Evolutionary conservation across 2,329 filamentous ascomycete genomes (phyloP), one percentile per base, ranked within the genome.

Genomic region (Immersiporthe knoxdaviesiana): DNA sequence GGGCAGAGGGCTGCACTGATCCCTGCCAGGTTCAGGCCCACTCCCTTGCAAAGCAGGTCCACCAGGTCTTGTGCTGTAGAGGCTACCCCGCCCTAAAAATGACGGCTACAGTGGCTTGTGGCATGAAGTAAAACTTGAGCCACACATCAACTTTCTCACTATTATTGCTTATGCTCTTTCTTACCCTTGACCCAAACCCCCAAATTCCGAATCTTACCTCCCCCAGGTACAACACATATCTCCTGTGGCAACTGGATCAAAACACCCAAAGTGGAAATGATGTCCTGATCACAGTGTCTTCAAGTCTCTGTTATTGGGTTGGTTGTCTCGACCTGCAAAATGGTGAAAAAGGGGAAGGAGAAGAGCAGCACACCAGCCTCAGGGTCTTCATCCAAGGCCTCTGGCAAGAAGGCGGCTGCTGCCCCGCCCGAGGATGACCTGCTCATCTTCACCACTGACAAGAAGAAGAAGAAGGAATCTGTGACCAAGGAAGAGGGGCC

Each of bases 391-490:
- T 66, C 68, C 1, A 70, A 69, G 21, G 21, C 63, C 11, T 56
- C 61, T 72, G 75, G 62, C 79, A 81, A 72, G 11, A 70, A 69
- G 58, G 8, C 35, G 35, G 35, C 35, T 4, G 56, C 59, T 32
- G 70, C 78, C 16, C 73, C 77, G 18, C 76, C 79, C 27, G 84
- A 86, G 71, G 84, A 85, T 75, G 84, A 84, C 75, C 85, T 86
- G 73, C 86, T 86, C 69, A 80, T 87, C 62, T 87, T 85, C 72
- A 83, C 83, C n/a, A 88, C 87, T 74, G 84, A 84, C n/a, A 85
- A 87, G 73, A 84, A 82, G 74, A 83, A 81, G 77, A 69, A 66
- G 64, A 65, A 47, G 8, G 72, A 72, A 52, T 72, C 72, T 35
- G 71, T 72, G 68, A 68, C 73, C 74, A 72, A 80, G 77, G 66